Conservation (phyloP, 108 stramenopile genomes). For the Cyclotella cryptica region DNA sequence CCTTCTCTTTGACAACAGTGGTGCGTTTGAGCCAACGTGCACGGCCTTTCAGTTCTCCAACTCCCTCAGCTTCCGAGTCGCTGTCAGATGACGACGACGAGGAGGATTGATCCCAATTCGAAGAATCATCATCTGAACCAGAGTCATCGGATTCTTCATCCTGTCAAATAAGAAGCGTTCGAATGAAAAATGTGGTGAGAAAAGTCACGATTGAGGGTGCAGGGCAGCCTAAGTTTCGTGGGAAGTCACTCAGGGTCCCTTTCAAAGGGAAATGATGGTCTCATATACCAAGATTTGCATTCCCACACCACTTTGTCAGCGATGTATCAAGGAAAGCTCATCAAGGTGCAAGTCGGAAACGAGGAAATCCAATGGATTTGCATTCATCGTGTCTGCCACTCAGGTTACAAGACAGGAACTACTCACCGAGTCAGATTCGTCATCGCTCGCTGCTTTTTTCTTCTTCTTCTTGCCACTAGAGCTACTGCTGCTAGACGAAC, state of each 20-base stretch:
- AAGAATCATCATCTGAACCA: conserved; percentile 54
- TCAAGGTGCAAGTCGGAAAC: conserved; percentile 89
- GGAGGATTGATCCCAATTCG: conserved; percentile 64
- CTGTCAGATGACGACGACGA: conserved; percentile 62
- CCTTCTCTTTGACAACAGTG: conserved; percentile 79
- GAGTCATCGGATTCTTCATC: conserved; percentile 39
- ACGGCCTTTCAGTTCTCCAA: conserved; percentile 90
- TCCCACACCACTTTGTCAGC: conserved; percentile 88
- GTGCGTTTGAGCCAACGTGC: conserved; percentile 96
- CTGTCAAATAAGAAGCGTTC: conserved; percentile 14
- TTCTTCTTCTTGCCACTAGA: conserved; percentile 53
- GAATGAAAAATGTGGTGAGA: conserved; percentile 3
- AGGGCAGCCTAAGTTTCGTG: background rate
- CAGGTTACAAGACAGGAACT: background rate
- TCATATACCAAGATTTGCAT: conserved; percentile 64
- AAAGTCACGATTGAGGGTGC: conserved; percentile 16
- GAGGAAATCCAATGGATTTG: conserved; percentile 91
- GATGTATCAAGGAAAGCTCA: conserved; percentile 49
- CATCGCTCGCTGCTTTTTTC: conserved; percentile 28
- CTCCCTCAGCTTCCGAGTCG: conserved; percentile 61
- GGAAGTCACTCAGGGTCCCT: conserved; percentile 47
- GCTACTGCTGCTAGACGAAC: background rate
- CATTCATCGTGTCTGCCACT: conserved; percentile 42
- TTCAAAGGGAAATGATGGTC: conserved; percentile 71
- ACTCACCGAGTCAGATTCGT: conserved; percentile 56